Evolutionary conservation across 2,329 filamentous ascomycete genomes (phyloP), one percentile per base, ranked within the genome.

Genomic region (Curvularia hawaiiensis): DNA sequence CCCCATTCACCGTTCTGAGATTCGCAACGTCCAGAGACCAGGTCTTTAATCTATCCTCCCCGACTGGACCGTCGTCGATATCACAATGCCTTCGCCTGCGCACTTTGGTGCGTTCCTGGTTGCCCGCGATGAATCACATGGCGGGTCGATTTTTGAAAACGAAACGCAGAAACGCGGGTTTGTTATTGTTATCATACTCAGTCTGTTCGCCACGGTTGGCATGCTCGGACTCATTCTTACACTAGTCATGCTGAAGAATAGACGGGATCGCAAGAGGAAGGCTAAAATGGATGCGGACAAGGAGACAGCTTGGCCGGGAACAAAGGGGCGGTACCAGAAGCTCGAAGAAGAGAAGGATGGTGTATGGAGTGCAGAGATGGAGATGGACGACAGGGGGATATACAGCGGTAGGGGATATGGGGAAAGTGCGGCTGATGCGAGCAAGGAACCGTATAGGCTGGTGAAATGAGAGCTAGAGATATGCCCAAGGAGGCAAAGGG

Each of bases 141-240:
- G 12, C n/a, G n/a, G 26, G 35, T 56, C 54, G 18, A 52, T 56
- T n/a, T 56, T 56, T 35, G 16, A 52, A 1, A 35, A 52, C 8
- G 41, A 43, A 0, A 18, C 16, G 14, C 39, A 56, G 22, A 52
- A 48, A 39, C 54, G 54, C 14, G 54, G 54, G 18, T 52, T 56
- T 20, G 16, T 56, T 28, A 35, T 56, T 26, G 54, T 56, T 33
- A 56, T 56, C n/a, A 20, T 56, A 3, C 54, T 56, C 11, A 52
- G 24, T 3, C 9, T 56, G 9, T 28, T 56, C 12, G 54, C 54
- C 1, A 56, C 54, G 5, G 35, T 52, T 20, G 54, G 54, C 49
- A 56, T 56, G 54, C 16, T 48, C 35, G 38, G 43, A 9, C 54
- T 56, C 43, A 56, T 56, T 20, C 33, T 56, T 20, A 30, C 40